phyloP scores from a whole-genome alignment of 345 rosid species.

The Alliaria petiolata region DNA sequence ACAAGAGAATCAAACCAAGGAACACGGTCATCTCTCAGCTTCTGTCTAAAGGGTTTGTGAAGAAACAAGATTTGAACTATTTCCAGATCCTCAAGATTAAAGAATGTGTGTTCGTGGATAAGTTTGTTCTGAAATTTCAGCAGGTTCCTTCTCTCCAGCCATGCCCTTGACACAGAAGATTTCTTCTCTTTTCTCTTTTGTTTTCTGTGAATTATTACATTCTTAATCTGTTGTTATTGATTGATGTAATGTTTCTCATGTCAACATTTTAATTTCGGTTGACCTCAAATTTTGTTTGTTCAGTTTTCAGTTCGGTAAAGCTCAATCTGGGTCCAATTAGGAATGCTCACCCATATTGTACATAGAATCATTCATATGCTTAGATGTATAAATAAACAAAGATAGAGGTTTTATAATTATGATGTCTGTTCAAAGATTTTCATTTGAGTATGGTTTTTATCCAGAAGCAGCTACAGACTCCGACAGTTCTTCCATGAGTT shows the following conservation, averaged over 20 bases:
- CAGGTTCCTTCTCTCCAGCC: background rate
- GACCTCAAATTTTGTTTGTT: background rate
- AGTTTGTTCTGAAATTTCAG: conserved; percentile 13
- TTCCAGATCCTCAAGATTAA: conserved; percentile 22
- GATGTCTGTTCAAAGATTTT: conserved; percentile 4
- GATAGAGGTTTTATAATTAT: background rate
- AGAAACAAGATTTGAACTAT: conserved; percentile 23
- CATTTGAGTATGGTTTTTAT: conserved; percentile 21
- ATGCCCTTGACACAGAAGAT: background rate
- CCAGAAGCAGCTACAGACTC: conserved; percentile 51
- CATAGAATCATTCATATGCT: background rate
- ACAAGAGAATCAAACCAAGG: conserved; percentile 40
- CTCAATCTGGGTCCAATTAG: background rate
- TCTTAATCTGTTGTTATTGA: background rate
- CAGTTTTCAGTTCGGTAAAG: background rate
- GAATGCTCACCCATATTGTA: background rate
- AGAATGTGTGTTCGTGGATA: conserved; percentile 13
- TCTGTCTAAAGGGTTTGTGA: conserved; percentile 21
- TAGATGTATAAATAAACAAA: background rate
- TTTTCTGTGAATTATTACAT: background rate
- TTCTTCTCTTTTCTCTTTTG: too few species aligned
- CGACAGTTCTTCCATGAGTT: conserved; percentile 80
- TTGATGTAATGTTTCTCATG: background rate
- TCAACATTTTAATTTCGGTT: background rate
- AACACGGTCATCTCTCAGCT: conserved; percentile 27